Evolutionary conservation across 2,329 filamentous ascomycete genomes (phyloP), one percentile per base, ranked within the genome.

Genomic region (Talaromyces pinophilus): DNA sequence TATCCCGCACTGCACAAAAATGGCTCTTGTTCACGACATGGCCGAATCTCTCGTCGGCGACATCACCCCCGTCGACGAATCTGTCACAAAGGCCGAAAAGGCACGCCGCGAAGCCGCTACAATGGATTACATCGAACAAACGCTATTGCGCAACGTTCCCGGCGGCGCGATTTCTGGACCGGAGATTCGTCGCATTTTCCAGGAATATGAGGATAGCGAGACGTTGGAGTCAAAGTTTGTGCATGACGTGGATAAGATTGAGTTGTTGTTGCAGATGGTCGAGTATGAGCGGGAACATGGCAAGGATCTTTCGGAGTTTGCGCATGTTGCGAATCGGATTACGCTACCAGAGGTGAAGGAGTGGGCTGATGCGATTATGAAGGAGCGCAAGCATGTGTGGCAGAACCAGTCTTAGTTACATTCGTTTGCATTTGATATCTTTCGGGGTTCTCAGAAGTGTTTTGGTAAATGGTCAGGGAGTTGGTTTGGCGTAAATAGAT

Each of bases 1-100:
- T 76, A 85, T 97, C 46, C 80, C 86, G 30, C 90, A 89, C 72
- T 99, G 95, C 83, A 94, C 92, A 73, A 92, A 92, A 81, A 97
- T 99, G 93, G 94, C 93, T 30, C 85, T 99, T 40, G 84, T 99
- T 54, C 95, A 99, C 82, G 95, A 99, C 81, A 97, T 99, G 92
- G 95, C 95, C 11, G 95, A 99, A 79, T 85, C 91, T 4, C 83
- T 99, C 0, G 95, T 99, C 17, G 95, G 95, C 66, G 95, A 99
- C 81, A 97, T 99, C 76, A 99, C 95, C 0, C 95, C 95, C 0
- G 89, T 95, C 3, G 95, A 99, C 75, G 70, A 71, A 35, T 87
- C 88, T 19, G 88, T 99, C 0, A 77, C 88, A 64, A 99, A 98
- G 80, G 79, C 84, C 2, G 95, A 99, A 81, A 99, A 99, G 85